Evolutionary conservation across 768 basidiomycete genomes (phyloP).

Genomic region (Lactifluus pinguis): DNA sequence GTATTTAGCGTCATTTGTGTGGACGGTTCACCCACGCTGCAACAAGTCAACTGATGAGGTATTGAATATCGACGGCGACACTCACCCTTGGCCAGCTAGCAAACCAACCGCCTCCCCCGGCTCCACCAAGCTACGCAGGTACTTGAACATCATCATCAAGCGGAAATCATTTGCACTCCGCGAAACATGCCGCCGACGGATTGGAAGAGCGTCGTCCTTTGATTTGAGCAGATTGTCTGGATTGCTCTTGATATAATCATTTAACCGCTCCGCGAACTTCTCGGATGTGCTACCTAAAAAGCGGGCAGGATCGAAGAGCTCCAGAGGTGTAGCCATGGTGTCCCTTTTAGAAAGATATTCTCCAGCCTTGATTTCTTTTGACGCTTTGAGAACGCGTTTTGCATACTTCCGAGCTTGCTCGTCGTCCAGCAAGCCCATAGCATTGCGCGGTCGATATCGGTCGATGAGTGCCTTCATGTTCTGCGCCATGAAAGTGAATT

Average conservation of each 20-base stretch:
- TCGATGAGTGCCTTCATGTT: slow-evolving; percentile 76
- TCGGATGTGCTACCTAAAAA: slow-evolving; percentile 90
- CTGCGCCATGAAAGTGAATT: slow-evolving; percentile 88
- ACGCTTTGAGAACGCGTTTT: slow-evolving; percentile 83
- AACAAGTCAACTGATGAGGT: not conserved
- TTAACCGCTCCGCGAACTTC: slow-evolving; percentile 72
- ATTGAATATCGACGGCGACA: not conserved
- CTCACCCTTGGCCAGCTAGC: slow-evolving; percentile 92
- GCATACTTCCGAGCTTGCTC: slow-evolving; percentile 65
- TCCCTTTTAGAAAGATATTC: slow-evolving; percentile 43
- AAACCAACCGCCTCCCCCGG: slow-evolving; percentile 98
- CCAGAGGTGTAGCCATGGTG: slow-evolving; percentile 61
- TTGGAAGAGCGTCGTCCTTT: slow-evolving; percentile 33
- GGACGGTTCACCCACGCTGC: slow-evolving; percentile 93
- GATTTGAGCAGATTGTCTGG: slow-evolving; percentile 44
- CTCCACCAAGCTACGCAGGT: slow-evolving; percentile 87
- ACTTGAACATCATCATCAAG: slow-evolving; percentile 82
- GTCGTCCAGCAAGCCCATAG: slow-evolving; percentile 52
- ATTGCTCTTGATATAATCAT: slow-evolving; percentile 70
- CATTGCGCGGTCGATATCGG: slow-evolving; percentile 52
- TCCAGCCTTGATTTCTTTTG: slow-evolving; percentile 36
- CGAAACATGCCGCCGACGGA: slow-evolving; percentile 37
- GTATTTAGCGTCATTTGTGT: slow-evolving; percentile 99
- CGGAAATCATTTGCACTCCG: slow-evolving; percentile 57
- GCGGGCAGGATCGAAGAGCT: slow-evolving; percentile 66